phyloP scores from a whole-genome alignment of 306 rosid species.

The Lathyrus aphaca region DNA sequence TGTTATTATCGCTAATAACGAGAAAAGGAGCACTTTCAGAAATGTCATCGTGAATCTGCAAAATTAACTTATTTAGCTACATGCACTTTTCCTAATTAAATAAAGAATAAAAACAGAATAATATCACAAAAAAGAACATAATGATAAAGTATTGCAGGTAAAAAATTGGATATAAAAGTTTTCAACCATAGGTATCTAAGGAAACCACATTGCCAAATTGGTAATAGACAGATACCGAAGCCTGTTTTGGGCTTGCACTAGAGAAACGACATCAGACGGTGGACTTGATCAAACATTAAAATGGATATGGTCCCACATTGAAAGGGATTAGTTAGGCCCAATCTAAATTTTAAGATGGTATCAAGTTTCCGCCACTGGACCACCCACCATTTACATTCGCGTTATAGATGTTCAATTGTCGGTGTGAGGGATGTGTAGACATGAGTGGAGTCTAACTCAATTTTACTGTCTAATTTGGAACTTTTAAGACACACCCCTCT shows the following conservation, averaged over 20 bases:
- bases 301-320: too few relatives aligned
- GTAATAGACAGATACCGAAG: constrained; percentile 21
- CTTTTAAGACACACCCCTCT: too few relatives aligned
- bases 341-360: too few relatives aligned
- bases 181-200: constrained; percentile 4
- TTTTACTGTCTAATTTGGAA: too few relatives aligned
- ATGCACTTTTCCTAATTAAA: constrained; percentile 20
- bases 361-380: too few relatives aligned
- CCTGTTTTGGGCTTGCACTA: constrained; percentile 1
- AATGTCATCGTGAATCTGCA: constrained; percentile 62
- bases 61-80: constrained; percentile 16
- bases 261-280: background rate
- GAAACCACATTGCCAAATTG: constrained; percentile 4
- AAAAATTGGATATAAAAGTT: background rate
- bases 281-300: background rate
- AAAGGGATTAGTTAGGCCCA: background rate
- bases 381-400: too few relatives aligned
- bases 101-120: constrained; percentile 15
- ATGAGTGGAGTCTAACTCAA: too few relatives aligned
- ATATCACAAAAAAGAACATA: background rate
- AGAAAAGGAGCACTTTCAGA: constrained; percentile 65
- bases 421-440: too few relatives aligned
- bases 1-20: constrained; percentile 54
- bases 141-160: constrained; percentile 1
- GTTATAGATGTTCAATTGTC: too few relatives aligned